Conservation (phyloP, 257 asterid genomes). For the Gentiana macrophylla region DNA sequence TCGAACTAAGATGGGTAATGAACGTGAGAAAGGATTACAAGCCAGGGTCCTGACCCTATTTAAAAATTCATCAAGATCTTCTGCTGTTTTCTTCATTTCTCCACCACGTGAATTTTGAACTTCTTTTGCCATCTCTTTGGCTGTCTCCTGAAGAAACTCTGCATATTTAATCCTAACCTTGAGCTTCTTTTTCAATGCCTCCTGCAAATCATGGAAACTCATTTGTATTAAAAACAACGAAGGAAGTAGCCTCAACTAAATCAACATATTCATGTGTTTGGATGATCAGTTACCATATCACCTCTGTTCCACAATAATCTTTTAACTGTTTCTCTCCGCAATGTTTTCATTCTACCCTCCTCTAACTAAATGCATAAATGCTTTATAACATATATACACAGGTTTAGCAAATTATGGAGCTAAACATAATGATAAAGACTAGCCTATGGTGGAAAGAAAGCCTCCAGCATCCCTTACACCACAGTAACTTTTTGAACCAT, state of each 20-base stretch:
- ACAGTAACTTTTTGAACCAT: too few species aligned
- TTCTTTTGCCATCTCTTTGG: constrained; percentile 88
- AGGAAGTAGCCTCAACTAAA: background rate
- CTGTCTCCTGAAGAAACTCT: constrained; percentile 80
- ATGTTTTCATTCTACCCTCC: too few species aligned
- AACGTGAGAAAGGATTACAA: constrained; percentile 4
- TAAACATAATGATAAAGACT: too few species aligned
- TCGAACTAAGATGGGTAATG: constrained; percentile 7
- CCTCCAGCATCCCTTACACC: too few species aligned
- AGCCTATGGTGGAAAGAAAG: too few species aligned
- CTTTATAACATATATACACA: background rate
- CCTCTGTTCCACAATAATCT: too few species aligned
- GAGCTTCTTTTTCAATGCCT: constrained; percentile 66
- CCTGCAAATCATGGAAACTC: constrained; percentile 33
- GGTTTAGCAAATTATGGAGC: background rate
- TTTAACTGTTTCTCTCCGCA: too few species aligned
- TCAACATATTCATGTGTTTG: background rate
- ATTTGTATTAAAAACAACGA: constrained; percentile 1
- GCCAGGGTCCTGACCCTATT: constrained; percentile 36
- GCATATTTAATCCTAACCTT: constrained; percentile 80
- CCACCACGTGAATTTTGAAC: constrained; percentile 76
- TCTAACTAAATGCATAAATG: background rate
- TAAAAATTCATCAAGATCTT: constrained; percentile 80
- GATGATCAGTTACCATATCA: background rate
- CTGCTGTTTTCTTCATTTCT: constrained; percentile 74